phyloP scores from a whole-genome alignment of 257 asterid genomes.

The Solanum infundibuliforme region DNA sequence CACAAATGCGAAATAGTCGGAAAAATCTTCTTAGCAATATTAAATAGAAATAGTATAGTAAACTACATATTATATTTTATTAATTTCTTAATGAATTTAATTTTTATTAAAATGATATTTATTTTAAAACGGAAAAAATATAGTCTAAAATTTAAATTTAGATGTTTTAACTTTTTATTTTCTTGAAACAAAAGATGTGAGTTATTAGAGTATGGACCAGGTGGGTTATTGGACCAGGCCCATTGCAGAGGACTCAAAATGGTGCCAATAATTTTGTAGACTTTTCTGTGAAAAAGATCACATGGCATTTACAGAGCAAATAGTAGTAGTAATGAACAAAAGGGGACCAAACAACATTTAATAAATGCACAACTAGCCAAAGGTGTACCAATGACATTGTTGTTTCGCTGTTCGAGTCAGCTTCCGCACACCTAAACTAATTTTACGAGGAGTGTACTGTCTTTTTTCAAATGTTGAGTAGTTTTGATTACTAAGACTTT shows the following conservation, averaged over 20 bases:
- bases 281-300: neutral
- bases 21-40: neutral
- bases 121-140: neutral
- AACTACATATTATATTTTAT: too few relatives aligned
- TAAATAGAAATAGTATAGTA: too few relatives aligned
- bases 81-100: too few relatives aligned
- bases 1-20: neutral
- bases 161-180: neutral
- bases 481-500: neutral
- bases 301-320: neutral
- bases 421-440: neutral
- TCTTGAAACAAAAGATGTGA: neutral
- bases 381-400: neutral
- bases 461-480: neutral
- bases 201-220: slow-evolving; percentile 2
- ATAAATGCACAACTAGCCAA: neutral
- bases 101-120: neutral
- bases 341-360: neutral
- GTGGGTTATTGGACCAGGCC: neutral
- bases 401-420: neutral
- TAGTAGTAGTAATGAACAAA: neutral
- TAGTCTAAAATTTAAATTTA: neutral
- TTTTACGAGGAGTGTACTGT: fast-evolving
- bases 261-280: neutral
- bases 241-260: neutral